Evolutionary conservation across 2,329 filamentous ascomycete genomes (phyloP), one percentile per base, ranked within the genome.

Genomic region (Penicillium italicum): DNA sequence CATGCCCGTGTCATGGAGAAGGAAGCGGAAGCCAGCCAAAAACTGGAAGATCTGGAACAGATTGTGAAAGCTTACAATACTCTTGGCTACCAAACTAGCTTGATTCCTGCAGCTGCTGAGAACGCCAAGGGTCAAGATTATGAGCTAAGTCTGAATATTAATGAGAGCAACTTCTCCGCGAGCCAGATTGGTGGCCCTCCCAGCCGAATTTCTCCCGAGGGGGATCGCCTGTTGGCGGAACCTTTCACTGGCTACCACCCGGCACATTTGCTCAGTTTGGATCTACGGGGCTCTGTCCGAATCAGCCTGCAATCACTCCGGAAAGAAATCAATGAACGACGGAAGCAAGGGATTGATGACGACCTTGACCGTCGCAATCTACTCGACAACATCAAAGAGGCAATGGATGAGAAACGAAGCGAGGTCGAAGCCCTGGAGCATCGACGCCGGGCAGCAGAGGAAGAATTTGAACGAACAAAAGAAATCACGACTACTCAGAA

Each of bases 301-400:
- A 88, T 82, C 70, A 88, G 84, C 65, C 89, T 99, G 64, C 77
- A 91, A 41, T 76, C 82, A 33, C 80, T 99, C 18, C 85, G 91
- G 58, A 96, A 96, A 71, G 91, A 96, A 60, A 89, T 99, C 62
- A 90, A 90, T n/a, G 91, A 97, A 71, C 84, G 94, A 52, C 84
- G 93, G 49, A 91, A 88, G 59, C 79, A 83, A 5, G 89, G 89
- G 1, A 86, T 96, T 67, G 93, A 97, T 69, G 86, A 87, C 50
- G 94, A 97, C 80, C 89, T 97, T 83, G 93, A 94, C 69, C 91
- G 96, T 63, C 89, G 96, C 68, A 94, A 97, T 71, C 81, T 96
- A 61, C 84, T 99, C 10, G 92, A 97, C 72, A 90, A 89, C 64
- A 93, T 97, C 72, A 94, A 94, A 73, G 95, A 99, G 75, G 91